A percentile compares a stretch with the other conserved stretches of the same genome.
Evolutionary conservation across 2,329 filamentous ascomycete species (phyloP).

Genomic region (Colletotrichum eleusines): DNA sequence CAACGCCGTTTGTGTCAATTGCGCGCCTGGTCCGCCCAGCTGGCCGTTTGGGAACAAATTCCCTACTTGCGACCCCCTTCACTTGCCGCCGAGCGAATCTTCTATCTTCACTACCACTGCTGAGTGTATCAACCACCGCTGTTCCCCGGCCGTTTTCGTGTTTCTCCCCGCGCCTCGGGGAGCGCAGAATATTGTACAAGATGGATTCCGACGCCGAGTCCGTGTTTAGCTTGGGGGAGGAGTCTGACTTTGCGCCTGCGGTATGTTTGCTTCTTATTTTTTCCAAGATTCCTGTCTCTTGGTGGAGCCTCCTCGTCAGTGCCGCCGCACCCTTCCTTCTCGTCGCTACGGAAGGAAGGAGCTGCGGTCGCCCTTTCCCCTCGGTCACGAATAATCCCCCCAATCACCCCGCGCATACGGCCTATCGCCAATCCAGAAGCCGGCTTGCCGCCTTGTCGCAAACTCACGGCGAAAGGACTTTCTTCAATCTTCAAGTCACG

Average conservation of each 20-base stretch:
- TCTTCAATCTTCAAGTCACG: background rate
- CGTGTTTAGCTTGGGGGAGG: slow-evolving; percentile 54
- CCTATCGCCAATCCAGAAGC: background rate
- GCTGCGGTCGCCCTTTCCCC: slow-evolving; percentile 5
- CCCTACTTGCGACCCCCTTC: slow-evolving; percentile 5
- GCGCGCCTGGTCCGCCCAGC: slow-evolving; percentile 39
- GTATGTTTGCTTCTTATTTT: slow-evolving; percentile 48
- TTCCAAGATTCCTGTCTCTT: slow-evolving; percentile 3
- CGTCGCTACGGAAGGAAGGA: slow-evolving; percentile 6
- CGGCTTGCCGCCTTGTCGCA: slow-evolving; percentile 9
- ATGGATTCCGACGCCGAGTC: slow-evolving; percentile 71
- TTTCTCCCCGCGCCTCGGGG: slow-evolving; percentile 30
- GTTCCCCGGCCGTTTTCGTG: slow-evolving; percentile 21
- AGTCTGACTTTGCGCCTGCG: slow-evolving; percentile 56
- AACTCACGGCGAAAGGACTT: slow-evolving; percentile 1
- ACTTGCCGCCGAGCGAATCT: slow-evolving; percentile 11
- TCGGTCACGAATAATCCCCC: background rate
- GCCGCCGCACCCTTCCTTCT: background rate
- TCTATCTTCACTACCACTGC: slow-evolving; percentile 1
- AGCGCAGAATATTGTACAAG: slow-evolving; percentile 45
- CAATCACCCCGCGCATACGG: background rate
- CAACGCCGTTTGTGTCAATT: slow-evolving; percentile 34
- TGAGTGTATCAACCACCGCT: slow-evolving; percentile 25
- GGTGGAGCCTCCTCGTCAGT: slow-evolving; percentile 10
- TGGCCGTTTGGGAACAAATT: slow-evolving; percentile 27